Evolutionary conservation across 2,329 filamentous ascomycete genomes (phyloP), one percentile per base, ranked within the genome.

Genomic region (Colletotrichum agaves): DNA sequence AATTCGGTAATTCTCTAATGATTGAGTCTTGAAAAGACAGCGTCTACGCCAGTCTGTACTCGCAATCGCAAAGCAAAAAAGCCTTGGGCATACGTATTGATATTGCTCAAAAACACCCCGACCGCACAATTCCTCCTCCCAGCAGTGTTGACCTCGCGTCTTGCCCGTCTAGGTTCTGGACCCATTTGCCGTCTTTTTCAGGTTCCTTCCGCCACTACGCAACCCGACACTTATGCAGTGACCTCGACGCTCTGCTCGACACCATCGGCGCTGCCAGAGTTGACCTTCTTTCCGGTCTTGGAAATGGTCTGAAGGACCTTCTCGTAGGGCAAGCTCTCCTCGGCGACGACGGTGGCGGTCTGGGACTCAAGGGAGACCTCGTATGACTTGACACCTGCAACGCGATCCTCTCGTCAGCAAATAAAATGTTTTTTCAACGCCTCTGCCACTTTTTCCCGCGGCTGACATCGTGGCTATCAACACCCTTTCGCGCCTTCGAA

Each of bases 231-330:
- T 21, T 60, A 68, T 56, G 65, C 27, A 49, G 46, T 27, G 41
- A 68, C 74, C 74, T 83, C 83, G 69, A 88, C 78, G 69, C 84
- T 85, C 78, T 82, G 81, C 64, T 78, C 77, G 67, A 87, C 84
- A 61, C 91, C 92, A 76, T 94, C 91, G 23, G 86, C 90, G 83
- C 89, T 88, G 73, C 87, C 92, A 31, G 86, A 89, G 81, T 92
- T 97, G 78, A 98, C 90, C 76, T 91, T 91, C 88, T 98, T 98
- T 76, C 94, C 94, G 12, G 94, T 97, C 89, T 97, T 97, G 86
- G 91, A 90, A 80, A 98, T 97, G 79, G 93, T 97, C 77, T 87
- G 86, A 69, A 97, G 88, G 67, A 97, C 93, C 55, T 89, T 93
- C 72, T 93, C 89, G 83, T 95, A 97, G 66, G 87, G 84, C 70